phyloP scores from a whole-genome alignment of 371 early-diverging fungal species.

The Circinella umbellata region DNA sequence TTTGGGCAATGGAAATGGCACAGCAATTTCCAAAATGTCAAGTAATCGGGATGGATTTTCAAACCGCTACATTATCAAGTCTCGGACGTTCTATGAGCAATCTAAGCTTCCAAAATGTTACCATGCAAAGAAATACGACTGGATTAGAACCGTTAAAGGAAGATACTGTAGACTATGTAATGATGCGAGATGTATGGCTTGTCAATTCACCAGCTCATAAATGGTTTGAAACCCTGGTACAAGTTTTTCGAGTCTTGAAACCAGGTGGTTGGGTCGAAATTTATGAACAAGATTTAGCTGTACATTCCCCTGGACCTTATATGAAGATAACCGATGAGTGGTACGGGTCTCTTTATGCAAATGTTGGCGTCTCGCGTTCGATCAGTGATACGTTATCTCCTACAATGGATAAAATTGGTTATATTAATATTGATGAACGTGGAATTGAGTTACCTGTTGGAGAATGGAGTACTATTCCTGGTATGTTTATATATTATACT shows the following conservation, averaged over 20 bases:
- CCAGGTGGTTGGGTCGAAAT: conserved; percentile 38
- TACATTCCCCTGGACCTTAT: conserved; percentile 19
- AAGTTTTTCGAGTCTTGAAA: conserved; percentile 37
- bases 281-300: conserved; percentile 22
- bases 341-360: conserved; percentile 12
- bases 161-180: conserved; percentile 32
- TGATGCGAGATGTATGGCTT: conserved; percentile 39
- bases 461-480: conserved; percentile 22
- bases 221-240: conserved; percentile 31
- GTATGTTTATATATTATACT: conserved; percentile 9
- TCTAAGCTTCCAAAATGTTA: conserved; percentile 20
- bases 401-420: conserved; percentile 12
- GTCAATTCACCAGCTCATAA: conserved; percentile 28
- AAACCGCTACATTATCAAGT: conserved; percentile 17
- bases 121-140: conserved; percentile 21
- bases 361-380: conserved; percentile 11
- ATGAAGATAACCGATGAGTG: conserved; percentile 11
- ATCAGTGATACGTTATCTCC: conserved; percentile 3
- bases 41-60: conserved; percentile 37
- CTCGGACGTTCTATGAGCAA: conserved; percentile 20
- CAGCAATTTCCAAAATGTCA: conserved; percentile 32
- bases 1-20: conserved; percentile 50
- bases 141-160: conserved; percentile 31
- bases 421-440: conserved; percentile 17
- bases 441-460: conserved; percentile 21